Base-by-base conservation (phyloP, 1,284 basidiomycete species). In the Leccinum subrobustum region DNA sequence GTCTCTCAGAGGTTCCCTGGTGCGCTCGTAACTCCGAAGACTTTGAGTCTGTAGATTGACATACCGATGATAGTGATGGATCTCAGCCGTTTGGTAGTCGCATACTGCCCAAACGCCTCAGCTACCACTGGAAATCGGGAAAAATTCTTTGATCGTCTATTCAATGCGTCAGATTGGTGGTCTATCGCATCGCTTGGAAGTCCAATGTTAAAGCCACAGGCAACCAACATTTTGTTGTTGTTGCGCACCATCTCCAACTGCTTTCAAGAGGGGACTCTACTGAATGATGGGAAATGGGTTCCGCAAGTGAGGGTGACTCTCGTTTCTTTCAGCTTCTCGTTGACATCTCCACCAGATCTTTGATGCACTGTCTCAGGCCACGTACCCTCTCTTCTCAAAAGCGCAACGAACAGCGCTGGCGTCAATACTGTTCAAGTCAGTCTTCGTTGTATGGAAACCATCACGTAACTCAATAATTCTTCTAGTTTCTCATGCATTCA, bases 191-290 rank as follows among this genome's bases (percentile, higher is more conserved):
- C 84, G 54, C 83, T 84, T 77, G 72, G 78, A 11, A 73, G 76
- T 27, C 80, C 86, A 1, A 72, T 88, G 37, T 73, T 78, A 4
- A 96, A 95, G 75, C 73, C 83, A 2, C 80, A 88, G 54, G 93
- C 96, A 68, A 96, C 91, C 9, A 98, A 97, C 71, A 82, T 90
- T 8, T 80, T 97, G 65, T 82, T 99, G n/a, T 81, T 91, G 1
- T 76, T 97, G 57, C 84, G 96, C 20, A 88, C 88, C 0, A 68
- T 98, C 20, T 88, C 92, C 20, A 99, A 99, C 72, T 77, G 84
- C 35, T 89, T 95, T 70, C 84, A 87, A 65, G 83, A 87, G 57
- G 77, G 76, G 20, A 74, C 75, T 16, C 68, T 70, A 3, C 63
- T 81, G 27, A 73, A 78, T 29, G 79, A 81, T 23, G 79, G 76